These are phyloP conservation scores for Cladosporium halotolerans DNA, from an alignment of 2,329 filamentous ascomycete genomes.

Conservation along the genomic window DNA sequence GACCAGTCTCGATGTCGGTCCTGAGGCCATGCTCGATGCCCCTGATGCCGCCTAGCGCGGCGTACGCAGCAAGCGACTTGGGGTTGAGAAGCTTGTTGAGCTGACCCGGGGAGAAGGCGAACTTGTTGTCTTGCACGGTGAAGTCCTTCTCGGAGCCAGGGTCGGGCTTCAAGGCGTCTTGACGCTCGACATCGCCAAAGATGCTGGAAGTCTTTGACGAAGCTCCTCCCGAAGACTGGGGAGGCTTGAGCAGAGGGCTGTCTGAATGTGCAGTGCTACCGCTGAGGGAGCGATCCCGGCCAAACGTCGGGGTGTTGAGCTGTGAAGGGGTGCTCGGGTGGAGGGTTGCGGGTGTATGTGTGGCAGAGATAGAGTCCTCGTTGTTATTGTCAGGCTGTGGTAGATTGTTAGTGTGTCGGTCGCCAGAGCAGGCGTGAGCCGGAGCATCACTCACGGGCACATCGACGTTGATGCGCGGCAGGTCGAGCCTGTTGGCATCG, in stretches of 20 bases:
- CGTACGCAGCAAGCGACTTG: slow-evolving; percentile 68
- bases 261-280: slow-evolving; percentile 12
- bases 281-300: slow-evolving; percentile 8
- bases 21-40: slow-evolving; percentile 69
- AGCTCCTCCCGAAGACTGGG: neutral
- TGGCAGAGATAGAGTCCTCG: neutral
- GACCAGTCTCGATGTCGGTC: slow-evolving; percentile 57
- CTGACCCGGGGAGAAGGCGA: slow-evolving; percentile 76
- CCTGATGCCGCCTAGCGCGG: slow-evolving; percentile 64
- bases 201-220: slow-evolving; percentile 2
- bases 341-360: neutral
- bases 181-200: slow-evolving; percentile 1
- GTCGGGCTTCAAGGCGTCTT: slow-evolving; percentile 68
- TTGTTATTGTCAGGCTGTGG: neutral
- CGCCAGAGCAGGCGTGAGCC: neutral
- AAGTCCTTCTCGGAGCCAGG: slow-evolving; percentile 74
- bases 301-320: slow-evolving; percentile 6
- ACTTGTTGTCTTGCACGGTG: slow-evolving; percentile 67
- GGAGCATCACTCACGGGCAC: slow-evolving; percentile 10
- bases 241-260: slow-evolving; percentile 10
- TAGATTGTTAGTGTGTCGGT: neutral
- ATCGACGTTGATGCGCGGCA: slow-evolving; percentile 12
- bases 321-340: slow-evolving; percentile 6
- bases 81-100: slow-evolving; percentile 76
- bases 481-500: slow-evolving; percentile 3